Percentiles rank a stretch among this genome's conserved stretches.
These are phyloP conservation scores for Ploettnerulaceae sp. DNA, from an alignment of 2,329 filamentous ascomycete species.

Conservation along the genomic window DNA sequence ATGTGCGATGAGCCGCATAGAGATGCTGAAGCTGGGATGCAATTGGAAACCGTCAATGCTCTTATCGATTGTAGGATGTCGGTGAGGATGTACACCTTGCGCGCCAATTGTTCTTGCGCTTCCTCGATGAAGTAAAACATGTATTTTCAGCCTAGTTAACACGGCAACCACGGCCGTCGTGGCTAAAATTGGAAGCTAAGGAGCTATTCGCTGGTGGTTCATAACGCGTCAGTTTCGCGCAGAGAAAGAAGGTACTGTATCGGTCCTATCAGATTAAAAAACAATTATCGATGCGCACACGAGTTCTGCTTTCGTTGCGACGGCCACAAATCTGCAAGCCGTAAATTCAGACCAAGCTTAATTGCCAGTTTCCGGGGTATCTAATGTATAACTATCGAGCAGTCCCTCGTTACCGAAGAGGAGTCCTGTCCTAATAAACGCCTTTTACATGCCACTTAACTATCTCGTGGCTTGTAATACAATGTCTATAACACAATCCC, in stretches of 20 bases:
- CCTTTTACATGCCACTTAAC: no score
- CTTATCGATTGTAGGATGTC: conserved; percentile 29
- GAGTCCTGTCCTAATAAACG: no score
- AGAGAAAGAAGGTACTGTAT: background rate
- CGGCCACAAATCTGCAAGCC: no score
- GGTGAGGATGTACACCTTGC: conserved; percentile 13
- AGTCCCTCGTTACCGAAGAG: no score
- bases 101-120: conserved; percentile 11
- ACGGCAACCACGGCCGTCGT: conserved; percentile 17
- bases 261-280: no score
- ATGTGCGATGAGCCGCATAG: conserved; percentile 14
- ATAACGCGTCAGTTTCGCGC: conserved; percentile 9
- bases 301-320: no score
- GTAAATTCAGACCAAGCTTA: no score
- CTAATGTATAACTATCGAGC: no score
- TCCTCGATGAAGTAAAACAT: conserved; percentile 13
- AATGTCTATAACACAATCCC: no score
- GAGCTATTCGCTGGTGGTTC: background rate
- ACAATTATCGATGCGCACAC: no score
- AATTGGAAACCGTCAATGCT: conserved; percentile 22
- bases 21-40: conserved; percentile 19
- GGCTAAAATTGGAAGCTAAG: background rate
- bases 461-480: no score
- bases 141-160: conserved; percentile 13
- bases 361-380: no score